These are phyloP conservation scores for Entelexis sorbosivorans DNA, from an alignment of 1,139 yeast genomes.

Conservation along the genomic window DNA sequence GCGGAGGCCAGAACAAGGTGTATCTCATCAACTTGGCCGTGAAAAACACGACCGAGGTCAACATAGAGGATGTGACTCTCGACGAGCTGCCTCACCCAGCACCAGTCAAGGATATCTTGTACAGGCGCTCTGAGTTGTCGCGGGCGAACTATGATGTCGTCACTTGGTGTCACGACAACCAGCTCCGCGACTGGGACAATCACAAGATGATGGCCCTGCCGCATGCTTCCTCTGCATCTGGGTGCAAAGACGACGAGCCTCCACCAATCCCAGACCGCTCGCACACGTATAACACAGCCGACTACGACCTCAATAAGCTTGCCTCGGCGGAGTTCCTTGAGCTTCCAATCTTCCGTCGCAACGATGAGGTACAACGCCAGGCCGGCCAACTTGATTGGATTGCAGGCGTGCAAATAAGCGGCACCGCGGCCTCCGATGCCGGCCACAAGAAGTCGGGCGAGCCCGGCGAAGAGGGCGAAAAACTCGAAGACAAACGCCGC, in stretches of 20 bases:
- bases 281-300: slow-evolving; percentile 13
- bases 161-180: slow-evolving; percentile 88
- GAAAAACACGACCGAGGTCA: slow-evolving; percentile 15
- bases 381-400: slow-evolving; percentile 80
- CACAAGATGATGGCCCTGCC: slow-evolving; percentile 12
- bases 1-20: slow-evolving; percentile 74
- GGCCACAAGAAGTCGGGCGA: not conserved
- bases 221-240: slow-evolving; percentile 19
- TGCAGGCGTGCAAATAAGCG: slow-evolving; percentile 52
- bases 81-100: slow-evolving; percentile 73
- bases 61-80: slow-evolving; percentile 27
- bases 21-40: slow-evolving; percentile 44
- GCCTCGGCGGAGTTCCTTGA: slow-evolving; percentile 10
- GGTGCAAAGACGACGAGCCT: slow-evolving; percentile 18
- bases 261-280: slow-evolving; percentile 3
- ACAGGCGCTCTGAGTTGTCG: slow-evolving; percentile 19
- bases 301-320: slow-evolving; percentile 7
- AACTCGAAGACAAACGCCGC: not conserved
- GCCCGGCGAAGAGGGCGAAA: not conserved
- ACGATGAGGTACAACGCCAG: slow-evolving; percentile 1
- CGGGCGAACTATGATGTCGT: slow-evolving; percentile 56
- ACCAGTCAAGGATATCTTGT: slow-evolving; percentile 16
- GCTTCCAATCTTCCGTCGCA: slow-evolving; percentile 10
- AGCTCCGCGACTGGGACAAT: slow-evolving; percentile 62
- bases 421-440: not conserved